Evolutionary conservation across 2,329 filamentous ascomycete genomes (phyloP), one percentile per base, ranked within the genome.

Genomic region (Xylaria sp.): DNA sequence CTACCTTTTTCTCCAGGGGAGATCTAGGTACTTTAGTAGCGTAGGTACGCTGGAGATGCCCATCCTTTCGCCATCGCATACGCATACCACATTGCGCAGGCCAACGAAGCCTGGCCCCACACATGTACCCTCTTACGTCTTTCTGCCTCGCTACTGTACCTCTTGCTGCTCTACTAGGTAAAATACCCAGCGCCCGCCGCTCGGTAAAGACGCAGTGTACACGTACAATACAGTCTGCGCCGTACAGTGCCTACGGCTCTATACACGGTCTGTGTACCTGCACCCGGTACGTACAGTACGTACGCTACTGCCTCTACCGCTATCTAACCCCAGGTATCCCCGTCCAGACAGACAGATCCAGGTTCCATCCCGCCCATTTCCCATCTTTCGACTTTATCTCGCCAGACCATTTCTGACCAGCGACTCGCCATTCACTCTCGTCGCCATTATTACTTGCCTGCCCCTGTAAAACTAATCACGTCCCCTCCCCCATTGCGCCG

Each of bases 401-500:
- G 51, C 56, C 67, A 63, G 48, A 46, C 41, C 41, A 46, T 13
- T 36, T 36, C 33, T 36, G 33, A 36, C 33, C 33, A 36, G 33
- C 7, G 33, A 36, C 10, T 48, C 39, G 46, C 33, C 54, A 25
- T 31, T 43, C 18, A 57, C 15, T 36, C 33, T 10, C 10, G 23
- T 55, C 52, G 31, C 52, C 52, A 55, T 55, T 55, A 18, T n/a
- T 51, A 20, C 64, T 55, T 61, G 46, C 39, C 54, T 65, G 49
- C 68, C 68, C 69, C 65, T 71, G 66, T 57, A 70, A 66, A 55
- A 61, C 58, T 68, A 64, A 56, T 46, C 33, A 28, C 28, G 49
- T 70, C 68, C 62, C 63, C 66, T 66, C 66, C 60, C 60, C 66
- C 62, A 52, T 68, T 71, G 62, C 65, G 68, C 62, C 58, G 68